Conservation (phyloP, 2,329 filamentous ascomycete species). For the Exutisphaerella laricina region DNA sequence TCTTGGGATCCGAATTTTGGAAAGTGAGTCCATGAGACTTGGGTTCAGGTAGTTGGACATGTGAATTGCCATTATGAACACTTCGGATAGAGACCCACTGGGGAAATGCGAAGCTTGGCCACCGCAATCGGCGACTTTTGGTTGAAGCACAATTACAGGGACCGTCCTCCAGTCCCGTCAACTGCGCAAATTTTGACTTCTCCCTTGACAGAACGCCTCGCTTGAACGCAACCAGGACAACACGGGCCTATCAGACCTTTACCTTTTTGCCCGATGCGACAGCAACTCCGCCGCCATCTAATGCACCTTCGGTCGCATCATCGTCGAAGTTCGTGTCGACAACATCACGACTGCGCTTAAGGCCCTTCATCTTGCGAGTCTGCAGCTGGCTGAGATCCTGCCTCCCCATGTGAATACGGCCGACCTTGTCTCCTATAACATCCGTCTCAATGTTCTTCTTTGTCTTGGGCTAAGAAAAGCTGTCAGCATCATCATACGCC, state of each 20-base stretch:
- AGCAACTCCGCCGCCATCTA: conserved; percentile 16
- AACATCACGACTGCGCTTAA: conserved; percentile 73
- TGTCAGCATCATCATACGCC: conserved; percentile 12
- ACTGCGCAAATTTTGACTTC: too few species aligned
- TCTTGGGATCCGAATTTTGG: too few species aligned
- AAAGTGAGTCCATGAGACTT: too few species aligned
- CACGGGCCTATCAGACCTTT: too few species aligned
- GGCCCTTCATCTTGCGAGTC: conserved; percentile 98
- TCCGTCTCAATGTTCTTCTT: conserved; percentile 98
- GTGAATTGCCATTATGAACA: too few species aligned
- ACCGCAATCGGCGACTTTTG: neutral
- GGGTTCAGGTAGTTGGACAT: too few species aligned
- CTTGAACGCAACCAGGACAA: conserved; percentile 14
- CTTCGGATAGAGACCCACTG: neutral
- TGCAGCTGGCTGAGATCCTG: conserved; percentile 84
- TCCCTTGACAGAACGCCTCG: conserved; percentile 12
- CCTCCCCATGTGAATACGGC: conserved; percentile 82
- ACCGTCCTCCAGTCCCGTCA: too few species aligned
- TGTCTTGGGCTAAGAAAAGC: conserved; percentile 46
- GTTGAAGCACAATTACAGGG: neutral
- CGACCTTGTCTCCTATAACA: conserved; percentile 91
- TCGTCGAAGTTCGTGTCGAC: conserved; percentile 54
- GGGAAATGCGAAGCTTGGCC: neutral
- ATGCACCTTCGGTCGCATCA: conserved; percentile 27
- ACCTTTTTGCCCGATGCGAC: conserved; percentile 22